Evolutionary conservation across 2,329 filamentous ascomycete species (phyloP).

Genomic region (Aspergillus sojae): DNA sequence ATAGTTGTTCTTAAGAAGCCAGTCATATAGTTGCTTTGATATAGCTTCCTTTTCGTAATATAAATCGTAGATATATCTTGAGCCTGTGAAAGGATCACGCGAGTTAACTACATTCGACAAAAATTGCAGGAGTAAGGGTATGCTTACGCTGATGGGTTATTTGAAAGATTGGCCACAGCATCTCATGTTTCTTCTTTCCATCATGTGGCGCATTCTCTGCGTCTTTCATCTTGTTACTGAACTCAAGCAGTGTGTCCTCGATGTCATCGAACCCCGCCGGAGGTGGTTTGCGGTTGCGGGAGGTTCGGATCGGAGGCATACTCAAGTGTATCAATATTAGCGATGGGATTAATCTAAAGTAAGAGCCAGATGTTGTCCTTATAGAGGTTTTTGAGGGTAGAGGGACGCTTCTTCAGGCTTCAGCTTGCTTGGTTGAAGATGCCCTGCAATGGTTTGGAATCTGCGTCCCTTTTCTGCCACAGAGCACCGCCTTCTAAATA

Average conservation of each 20-base stretch:
- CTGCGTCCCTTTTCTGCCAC: constrained; percentile 10
- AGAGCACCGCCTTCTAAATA: constrained; percentile 12
- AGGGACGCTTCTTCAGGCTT: not conserved
- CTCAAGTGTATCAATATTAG: constrained; percentile 7
- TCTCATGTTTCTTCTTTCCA: constrained; percentile 84
- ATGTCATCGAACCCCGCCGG: constrained; percentile 69
- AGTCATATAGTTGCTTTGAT: constrained; percentile 88
- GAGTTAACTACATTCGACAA: not conserved
- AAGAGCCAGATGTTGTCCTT: not conserved
- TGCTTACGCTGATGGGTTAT: constrained; percentile 84
- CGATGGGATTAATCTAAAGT: not conserved
- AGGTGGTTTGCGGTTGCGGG: constrained; percentile 64
- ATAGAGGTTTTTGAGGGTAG: not conserved
- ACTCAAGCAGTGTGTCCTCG: constrained; percentile 69
- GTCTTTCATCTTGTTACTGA: constrained; percentile 70
- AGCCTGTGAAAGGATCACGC: constrained; percentile 45
- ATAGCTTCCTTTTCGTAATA: constrained; percentile 99
- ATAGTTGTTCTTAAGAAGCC: constrained; percentile 94
- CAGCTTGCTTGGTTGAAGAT: not conserved
- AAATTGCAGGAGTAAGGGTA: not conserved
- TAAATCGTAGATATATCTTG: constrained; percentile 92
- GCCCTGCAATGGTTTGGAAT: not conserved
- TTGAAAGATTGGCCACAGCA: constrained; percentile 96
- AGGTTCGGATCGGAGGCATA: constrained; percentile 65
- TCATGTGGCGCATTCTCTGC: constrained; percentile 84